Evolutionary conservation across 331 rosid genomes (phyloP).

Genomic region (Quercus lobata): DNA sequence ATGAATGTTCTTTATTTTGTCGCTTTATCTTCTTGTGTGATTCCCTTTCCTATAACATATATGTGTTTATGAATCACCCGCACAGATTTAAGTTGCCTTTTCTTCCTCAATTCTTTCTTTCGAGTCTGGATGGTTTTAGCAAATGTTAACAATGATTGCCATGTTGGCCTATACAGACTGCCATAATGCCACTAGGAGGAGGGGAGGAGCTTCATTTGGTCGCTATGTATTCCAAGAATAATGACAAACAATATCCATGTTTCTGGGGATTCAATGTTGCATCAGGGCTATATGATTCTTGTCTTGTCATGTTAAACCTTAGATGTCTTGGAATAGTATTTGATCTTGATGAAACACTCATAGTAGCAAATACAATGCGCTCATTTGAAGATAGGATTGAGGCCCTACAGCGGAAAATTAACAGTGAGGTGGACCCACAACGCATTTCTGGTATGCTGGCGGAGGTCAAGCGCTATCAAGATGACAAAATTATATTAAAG

Average conservation of each 20-base stretch:
- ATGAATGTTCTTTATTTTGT: background rate
- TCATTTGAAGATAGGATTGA: conserved; percentile 98
- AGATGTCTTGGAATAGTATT: conserved; percentile 98
- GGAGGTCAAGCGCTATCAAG: conserved; percentile 85
- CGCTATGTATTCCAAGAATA: conserved; percentile 76
- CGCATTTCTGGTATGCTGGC: conserved; percentile 83
- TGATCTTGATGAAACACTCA: conserved; percentile 97
- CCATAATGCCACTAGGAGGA: conserved; percentile 64
- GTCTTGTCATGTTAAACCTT: conserved; percentile 88
- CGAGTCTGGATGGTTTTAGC: conserved; percentile 1
- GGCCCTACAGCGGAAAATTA: conserved; percentile 85
- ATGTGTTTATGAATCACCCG: background rate
- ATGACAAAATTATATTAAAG: conserved; percentile 81
- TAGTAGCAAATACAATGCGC: conserved; percentile 98
- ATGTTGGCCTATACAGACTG: conserved; percentile 70
- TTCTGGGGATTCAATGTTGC: conserved; percentile 92
- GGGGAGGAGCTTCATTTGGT: conserved; percentile 94
- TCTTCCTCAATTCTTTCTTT: conserved; percentile 1
- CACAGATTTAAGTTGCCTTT: background rate
- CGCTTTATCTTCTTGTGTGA: background rate
- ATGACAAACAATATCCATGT: conserved; percentile 58
- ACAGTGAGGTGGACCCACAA: conserved; percentile 71
- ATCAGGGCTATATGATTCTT: conserved; percentile 78
- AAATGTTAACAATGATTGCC: conserved; percentile 23
- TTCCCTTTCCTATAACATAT: background rate